Conservation (phyloP, 495 filamentous ascomycete species). For the Parathielavia hyrcaniae region DNA sequence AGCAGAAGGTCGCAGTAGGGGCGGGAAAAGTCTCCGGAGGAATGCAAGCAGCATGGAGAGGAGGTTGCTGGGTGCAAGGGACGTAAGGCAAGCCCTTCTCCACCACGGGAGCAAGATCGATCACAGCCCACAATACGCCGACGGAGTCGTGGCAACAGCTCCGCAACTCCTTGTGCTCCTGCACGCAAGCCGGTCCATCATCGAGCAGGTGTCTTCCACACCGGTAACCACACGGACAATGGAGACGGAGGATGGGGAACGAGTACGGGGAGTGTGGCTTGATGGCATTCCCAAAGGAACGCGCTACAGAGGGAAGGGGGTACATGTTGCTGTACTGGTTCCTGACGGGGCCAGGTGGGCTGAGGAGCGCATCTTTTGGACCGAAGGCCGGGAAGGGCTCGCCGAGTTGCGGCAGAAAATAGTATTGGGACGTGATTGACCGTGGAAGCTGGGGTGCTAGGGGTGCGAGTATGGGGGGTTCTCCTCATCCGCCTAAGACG, state of each 20-base stretch:
- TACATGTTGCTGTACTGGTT: conserved; percentile 11
- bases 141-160: conserved; percentile 18
- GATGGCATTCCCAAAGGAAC: conserved; percentile 3
- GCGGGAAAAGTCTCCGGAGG: not conserved
- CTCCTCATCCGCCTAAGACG: too few relatives aligned
- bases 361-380: conserved; percentile 20
- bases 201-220: not conserved
- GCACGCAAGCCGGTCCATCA: conserved; percentile 12
- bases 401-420: conserved; percentile 12
- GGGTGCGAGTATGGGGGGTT: too few relatives aligned
- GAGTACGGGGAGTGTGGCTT: conserved; percentile 9
- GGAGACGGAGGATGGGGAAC: conserved; percentile 7
- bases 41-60: not conserved
- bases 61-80: not conserved
- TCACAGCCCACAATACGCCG: not conserved
- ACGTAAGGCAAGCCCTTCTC: not conserved
- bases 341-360: conserved; percentile 13
- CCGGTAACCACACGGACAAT: not conserved
- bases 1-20: not conserved
- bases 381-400: conserved; percentile 5
- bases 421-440: conserved; percentile 12
- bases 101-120: not conserved
- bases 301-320: conserved; percentile 12
- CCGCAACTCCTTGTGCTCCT: conserved; percentile 20
- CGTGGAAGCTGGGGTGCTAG: too few relatives aligned